phyloP scores from a whole-genome alignment of 768 basidiomycete genomes.

The Rhizopogon salebrosus region DNA sequence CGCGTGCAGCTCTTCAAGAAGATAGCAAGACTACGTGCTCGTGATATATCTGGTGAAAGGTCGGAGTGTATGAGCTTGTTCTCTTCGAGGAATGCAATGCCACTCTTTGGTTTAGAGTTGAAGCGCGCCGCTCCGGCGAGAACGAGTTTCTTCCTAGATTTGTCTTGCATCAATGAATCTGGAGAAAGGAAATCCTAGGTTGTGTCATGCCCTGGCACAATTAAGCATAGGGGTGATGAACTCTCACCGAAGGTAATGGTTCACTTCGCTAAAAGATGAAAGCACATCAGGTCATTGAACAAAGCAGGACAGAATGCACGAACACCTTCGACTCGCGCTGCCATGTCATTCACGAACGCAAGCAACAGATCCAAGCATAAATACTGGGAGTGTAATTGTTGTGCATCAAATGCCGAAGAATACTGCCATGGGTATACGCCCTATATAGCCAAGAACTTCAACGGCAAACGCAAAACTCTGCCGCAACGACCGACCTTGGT shows the following conservation, averaged over 20 bases:
- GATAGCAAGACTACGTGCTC: slow-evolving; percentile 65
- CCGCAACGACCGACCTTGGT: slow-evolving; percentile 58
- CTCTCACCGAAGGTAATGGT: slow-evolving; percentile 60
- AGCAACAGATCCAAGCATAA: slow-evolving; percentile 86
- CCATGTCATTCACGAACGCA: slow-evolving; percentile 85
- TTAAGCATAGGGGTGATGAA: neutral
- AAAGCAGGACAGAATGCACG: slow-evolving; percentile 15
- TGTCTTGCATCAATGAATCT: slow-evolving; percentile 56
- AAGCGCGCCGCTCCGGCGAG: slow-evolving; percentile 81
- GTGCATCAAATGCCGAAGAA: slow-evolving; percentile 51
- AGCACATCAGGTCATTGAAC: slow-evolving; percentile 2
- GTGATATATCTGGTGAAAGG: slow-evolving; percentile 49
- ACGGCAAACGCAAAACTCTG: neutral
- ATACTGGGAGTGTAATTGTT: slow-evolving; percentile 76
- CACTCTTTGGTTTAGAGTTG: slow-evolving; percentile 89
- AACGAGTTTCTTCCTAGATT: slow-evolving; percentile 84
- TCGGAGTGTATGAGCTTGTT: slow-evolving; percentile 82
- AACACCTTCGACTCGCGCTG: slow-evolving; percentile 52
- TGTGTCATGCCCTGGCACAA: neutral
- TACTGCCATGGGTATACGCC: slow-evolving; percentile 74
- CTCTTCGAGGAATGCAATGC: slow-evolving; percentile 87
- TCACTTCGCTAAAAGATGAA: slow-evolving; percentile 33
- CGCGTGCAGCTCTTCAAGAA: slow-evolving; percentile 83
- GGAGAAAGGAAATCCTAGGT: slow-evolving; percentile 50
- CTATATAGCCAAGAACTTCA: slow-evolving; percentile 31